A percentile compares a stretch with the other conserved stretches of the same genome.
phyloP scores from a whole-genome alignment of 2,329 filamentous ascomycete genomes.

The Beauveria bassiana region DNA sequence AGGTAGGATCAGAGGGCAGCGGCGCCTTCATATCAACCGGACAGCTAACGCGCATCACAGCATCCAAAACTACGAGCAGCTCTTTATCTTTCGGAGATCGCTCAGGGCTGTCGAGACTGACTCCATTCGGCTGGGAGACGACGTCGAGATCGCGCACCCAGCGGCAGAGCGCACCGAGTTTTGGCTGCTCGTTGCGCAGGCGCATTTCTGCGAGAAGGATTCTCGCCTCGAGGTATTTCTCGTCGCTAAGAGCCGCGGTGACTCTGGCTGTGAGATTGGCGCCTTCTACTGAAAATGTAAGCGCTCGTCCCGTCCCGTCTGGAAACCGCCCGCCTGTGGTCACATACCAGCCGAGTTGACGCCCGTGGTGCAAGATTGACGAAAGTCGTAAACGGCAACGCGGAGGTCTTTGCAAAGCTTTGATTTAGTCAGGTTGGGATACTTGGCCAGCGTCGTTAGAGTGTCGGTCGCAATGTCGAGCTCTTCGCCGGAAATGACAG shows the following conservation, averaged over 20 bases:
- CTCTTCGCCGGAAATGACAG: constrained; percentile 54
- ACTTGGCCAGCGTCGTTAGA: constrained; percentile 46
- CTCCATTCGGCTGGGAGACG: constrained; percentile 45
- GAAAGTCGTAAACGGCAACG: constrained; percentile 60
- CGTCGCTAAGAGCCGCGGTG: constrained; percentile 57
- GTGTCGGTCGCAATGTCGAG: constrained; percentile 62
- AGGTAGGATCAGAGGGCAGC: constrained; percentile 22
- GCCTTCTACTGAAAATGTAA: constrained; percentile 30
- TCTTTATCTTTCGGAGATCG: constrained; percentile 43
- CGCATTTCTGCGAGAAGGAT: constrained; percentile 63
- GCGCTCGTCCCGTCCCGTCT: constrained; percentile 10
- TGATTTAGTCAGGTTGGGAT: constrained; percentile 58
- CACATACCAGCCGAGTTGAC: constrained; percentile 45
- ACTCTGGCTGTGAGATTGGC: constrained; percentile 60
- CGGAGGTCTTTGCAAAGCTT: constrained; percentile 60
- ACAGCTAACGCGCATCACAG: constrained; percentile 55
- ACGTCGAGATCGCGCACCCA: constrained; percentile 68
- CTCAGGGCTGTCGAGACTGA: constrained; percentile 21
- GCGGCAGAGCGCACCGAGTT: constrained; percentile 60
- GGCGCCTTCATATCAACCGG: constrained; percentile 45
- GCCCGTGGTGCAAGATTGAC: constrained; percentile 60
- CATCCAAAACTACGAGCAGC: constrained; percentile 54
- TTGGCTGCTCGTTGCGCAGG: constrained; percentile 56
- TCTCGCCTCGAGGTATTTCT: constrained; percentile 56
- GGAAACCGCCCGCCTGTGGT: neutral